Conservation (phyloP, 169 alveolate genomes). For the Eimeria brunetti region DNA sequence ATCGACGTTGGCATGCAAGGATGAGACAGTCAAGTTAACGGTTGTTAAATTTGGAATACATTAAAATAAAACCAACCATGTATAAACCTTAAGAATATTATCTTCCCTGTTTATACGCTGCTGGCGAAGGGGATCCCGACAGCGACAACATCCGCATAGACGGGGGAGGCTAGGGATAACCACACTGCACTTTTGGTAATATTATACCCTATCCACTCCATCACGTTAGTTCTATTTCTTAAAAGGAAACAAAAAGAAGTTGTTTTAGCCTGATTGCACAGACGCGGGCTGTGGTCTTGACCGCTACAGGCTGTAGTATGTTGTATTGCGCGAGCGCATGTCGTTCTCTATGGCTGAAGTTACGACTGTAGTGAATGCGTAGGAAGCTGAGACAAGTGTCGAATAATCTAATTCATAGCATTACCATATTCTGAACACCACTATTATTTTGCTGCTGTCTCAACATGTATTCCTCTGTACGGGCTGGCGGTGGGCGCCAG, state of each 20-base stretch:
- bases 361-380: not conserved
- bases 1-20: not conserved
- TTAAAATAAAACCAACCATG: not conserved
- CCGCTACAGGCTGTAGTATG: not conserved
- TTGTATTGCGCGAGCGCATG: not conserved
- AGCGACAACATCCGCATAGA: not conserved
- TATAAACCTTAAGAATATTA: not conserved
- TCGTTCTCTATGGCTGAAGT: not conserved
- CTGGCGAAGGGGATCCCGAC: not conserved
- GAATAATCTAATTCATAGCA: not conserved
- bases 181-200: not conserved
- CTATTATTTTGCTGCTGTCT: not conserved
- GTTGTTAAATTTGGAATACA: not conserved
- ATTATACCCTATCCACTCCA: not conserved
- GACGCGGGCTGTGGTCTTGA: not conserved
- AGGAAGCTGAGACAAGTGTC: not conserved
- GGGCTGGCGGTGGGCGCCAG: not conserved
- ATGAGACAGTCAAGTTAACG: not conserved
- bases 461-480: not conserved
- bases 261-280: not conserved
- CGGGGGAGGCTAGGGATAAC: not conserved
- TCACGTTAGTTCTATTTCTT: not conserved
- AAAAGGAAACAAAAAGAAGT: not conserved
- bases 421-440: not conserved
- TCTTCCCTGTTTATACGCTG: not conserved